A percentile compares a stretch with the other conserved stretches of the same genome.
Evolutionary conservation across 2,329 filamentous ascomycete species (phyloP).

Genomic region (Beauveria rudraprayagi): DNA sequence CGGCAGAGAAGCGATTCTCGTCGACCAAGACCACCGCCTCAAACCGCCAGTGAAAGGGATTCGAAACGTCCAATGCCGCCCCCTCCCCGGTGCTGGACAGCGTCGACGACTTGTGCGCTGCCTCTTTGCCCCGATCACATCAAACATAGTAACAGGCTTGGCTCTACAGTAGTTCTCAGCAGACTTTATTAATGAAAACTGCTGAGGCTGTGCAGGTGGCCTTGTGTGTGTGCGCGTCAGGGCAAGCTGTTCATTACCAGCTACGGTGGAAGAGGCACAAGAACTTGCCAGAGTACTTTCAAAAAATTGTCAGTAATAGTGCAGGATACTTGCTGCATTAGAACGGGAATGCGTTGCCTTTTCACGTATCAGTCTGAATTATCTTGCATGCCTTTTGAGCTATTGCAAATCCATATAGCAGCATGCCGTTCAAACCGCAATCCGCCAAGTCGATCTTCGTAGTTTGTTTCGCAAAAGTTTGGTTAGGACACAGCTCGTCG

Average conservation of each 20-base stretch:
- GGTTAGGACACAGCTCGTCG: background rate
- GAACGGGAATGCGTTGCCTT: no score
- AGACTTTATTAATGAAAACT: background rate
- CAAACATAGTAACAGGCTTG: background rate
- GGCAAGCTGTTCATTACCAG: background rate
- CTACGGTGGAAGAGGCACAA: background rate
- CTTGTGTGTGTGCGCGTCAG: no score
- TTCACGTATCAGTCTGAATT: background rate
- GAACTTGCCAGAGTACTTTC: no score
- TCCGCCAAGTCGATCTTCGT: background rate
- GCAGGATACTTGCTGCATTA: background rate
- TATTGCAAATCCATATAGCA: background rate
- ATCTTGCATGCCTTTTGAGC: background rate
- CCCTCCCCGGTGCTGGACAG: background rate
- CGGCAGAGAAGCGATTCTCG: background rate
- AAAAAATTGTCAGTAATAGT: no score
- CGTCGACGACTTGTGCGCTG: background rate
- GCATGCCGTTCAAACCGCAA: background rate
- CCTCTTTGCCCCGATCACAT: background rate
- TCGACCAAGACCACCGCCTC: background rate
- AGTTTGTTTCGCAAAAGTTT: conserved; percentile 4
- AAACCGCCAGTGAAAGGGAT: conserved; percentile 2
- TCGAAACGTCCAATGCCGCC: background rate
- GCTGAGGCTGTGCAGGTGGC: background rate
- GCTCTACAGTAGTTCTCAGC: background rate